Base-by-base conservation (phyloP, 225 moss, liverwort and hornwort species). In the Ulota crispa region DNA sequence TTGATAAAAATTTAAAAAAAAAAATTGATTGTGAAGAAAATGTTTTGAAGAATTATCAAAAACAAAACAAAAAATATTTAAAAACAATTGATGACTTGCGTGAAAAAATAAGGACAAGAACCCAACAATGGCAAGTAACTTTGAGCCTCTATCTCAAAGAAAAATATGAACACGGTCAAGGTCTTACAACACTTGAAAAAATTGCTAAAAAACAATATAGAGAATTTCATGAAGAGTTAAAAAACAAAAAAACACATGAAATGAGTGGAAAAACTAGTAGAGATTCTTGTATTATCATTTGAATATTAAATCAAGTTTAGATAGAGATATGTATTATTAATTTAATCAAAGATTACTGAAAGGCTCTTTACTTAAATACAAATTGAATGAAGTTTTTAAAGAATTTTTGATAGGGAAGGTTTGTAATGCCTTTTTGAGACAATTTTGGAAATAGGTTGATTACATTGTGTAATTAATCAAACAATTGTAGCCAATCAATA, bases 91-190 rank as follows among this genome's bases (percentile, higher is more conserved):
- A 61, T 12, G 66, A 78, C 6, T 76, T 81, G 26, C 4, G 1
- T 0, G 8, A 59, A 56, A 71, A 64, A 5, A 2, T 85, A 15
- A 68, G 47, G 64, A 55, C 50, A 30, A 57, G 64, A 64, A 81
- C 50, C 10, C 81, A 66, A 72, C 81, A 82, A 78, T 85, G 85
- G 73, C 81, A 85, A 67, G 68, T 82, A 13, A 82, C 81, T 7
- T 61, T 82, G 3, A 81, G 73, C 20, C 73, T 85, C 3, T 85
- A 85, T 9, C 8, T 82, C 4, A 82, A 78, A 14, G 73, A 78
- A 54, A 85, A 81, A 43, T 85, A 71, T 61, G 78, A 68, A 45
- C 3, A 73, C 39, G 78, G 73, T 27, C 70, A 66, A 43, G 64
- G 66, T 0, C 50, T 78, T 50, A 82, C 60, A 65, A 36, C 57